Conservation (phyloP, 108 stramenopile species). For the Cylindrotheca closterium region DNA sequence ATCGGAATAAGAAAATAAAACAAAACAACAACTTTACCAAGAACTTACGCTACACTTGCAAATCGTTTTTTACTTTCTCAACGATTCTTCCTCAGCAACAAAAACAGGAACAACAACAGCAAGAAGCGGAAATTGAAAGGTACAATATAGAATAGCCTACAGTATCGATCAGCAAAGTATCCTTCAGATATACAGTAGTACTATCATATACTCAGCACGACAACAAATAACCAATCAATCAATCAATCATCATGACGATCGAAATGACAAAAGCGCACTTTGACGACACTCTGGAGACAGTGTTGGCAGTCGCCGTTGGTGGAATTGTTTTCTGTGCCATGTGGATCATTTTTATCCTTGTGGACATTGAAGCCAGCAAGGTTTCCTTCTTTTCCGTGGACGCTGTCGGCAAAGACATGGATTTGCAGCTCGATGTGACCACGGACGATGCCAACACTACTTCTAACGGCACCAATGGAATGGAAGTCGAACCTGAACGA, state of each 20-base stretch:
- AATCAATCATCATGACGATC: background rate
- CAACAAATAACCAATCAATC: background rate
- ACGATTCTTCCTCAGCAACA: no score
- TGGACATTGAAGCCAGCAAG: constrained; percentile 34
- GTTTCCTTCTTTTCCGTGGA: constrained; percentile 9
- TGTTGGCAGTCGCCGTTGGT: constrained; percentile 13
- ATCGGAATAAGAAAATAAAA: no score
- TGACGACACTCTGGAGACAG: constrained; percentile 7
- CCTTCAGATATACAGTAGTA: no score
- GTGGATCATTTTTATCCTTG: constrained; percentile 29
- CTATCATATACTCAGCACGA: no score
- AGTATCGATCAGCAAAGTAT: no score
- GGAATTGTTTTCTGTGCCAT: constrained; percentile 14
- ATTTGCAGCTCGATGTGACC: constrained; percentile 20
- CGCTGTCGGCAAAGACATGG: background rate
- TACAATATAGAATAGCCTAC: no score
- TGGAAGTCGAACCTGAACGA: constrained; percentile 4
- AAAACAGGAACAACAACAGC: no score
- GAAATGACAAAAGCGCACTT: background rate
- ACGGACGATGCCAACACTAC: background rate
- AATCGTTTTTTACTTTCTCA: no score
- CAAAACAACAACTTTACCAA: no score
- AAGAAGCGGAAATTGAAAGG: no score
- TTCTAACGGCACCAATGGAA: constrained; percentile 4
- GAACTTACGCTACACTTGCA: no score